Evolutionary conservation across 116 monocot genomes (phyloP), one percentile per base, ranked within the genome.

Genomic region (Iris pallida): DNA sequence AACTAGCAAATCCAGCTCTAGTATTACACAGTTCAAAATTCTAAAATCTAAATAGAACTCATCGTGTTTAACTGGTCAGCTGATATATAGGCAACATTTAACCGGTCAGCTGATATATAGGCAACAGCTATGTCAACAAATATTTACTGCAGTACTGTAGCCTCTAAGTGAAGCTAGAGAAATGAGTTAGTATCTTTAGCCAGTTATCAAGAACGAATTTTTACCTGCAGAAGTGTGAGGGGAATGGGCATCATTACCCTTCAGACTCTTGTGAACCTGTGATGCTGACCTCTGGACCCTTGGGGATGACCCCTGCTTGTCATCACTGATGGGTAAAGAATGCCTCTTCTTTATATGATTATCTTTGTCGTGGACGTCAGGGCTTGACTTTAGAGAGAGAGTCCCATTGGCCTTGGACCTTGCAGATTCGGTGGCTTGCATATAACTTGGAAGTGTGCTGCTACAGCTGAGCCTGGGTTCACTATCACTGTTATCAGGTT

Each of bases 341-440:
- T 80, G 84, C 55, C 79, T 83, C 59, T 88, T 90, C 71, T 71
- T 90, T 5, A 55, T 11, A 9, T 76, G 16, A 61, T 53, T 75
- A n/a, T 89, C 85, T 47, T 74, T 85, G 66, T 86, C 81, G 69
- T 78, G 76, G 42, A 81, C 66, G 75, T 89, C 92, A 1, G 87
- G 81, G 72, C 85, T 86, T 65, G 71, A 60, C 48, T 89, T 91
- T 16, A 76, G 84, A 74, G 95, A 89, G 43, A 62, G 52, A 60
- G 59, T 89, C 0, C 61, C 30, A 43, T 76, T 75, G 42, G 68
- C 70, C 73, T 92, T 97, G 16, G 96, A 92, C 55, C 73, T 89
- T 53, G 92, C 87, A 55, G 92, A 92, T 66, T 85, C 75, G 7
- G 96, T 97, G 40, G 85, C 78, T 76, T 91, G 83, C 95, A 95